phyloP scores from a whole-genome alignment of 495 filamentous ascomycete species.

The Mytilinidion resinicola region DNA sequence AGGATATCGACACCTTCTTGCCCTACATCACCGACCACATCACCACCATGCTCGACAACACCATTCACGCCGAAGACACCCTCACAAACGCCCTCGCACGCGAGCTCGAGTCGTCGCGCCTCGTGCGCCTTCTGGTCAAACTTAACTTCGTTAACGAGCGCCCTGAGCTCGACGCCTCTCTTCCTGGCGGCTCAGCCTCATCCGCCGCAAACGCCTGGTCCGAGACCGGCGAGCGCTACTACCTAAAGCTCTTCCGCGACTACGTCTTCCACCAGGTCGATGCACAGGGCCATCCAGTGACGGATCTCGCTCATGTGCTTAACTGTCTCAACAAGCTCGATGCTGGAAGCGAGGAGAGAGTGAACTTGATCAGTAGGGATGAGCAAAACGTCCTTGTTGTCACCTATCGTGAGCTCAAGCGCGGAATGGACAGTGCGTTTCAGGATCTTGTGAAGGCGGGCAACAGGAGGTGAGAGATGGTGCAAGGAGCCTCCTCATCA shows the following conservation, averaged over 20 bases:
- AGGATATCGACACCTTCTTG: slow-evolving; percentile 72
- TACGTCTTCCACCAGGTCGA: slow-evolving; percentile 97
- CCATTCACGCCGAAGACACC: slow-evolving; percentile 69
- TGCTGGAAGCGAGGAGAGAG: slow-evolving; percentile 78
- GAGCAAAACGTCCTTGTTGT: slow-evolving; percentile 81
- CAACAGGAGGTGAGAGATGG: slow-evolving; percentile 19
- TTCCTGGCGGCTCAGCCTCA: slow-evolving; percentile 16
- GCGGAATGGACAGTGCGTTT: slow-evolving; percentile 71
- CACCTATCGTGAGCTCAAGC: slow-evolving; percentile 80
- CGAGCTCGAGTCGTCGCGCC: slow-evolving; percentile 87
- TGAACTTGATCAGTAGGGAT: slow-evolving; percentile 79
- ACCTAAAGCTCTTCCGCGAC: slow-evolving; percentile 88
- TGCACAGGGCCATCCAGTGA: slow-evolving; percentile 65
- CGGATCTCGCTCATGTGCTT: slow-evolving; percentile 80
- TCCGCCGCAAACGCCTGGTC: slow-evolving; percentile 51
- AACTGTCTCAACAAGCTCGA: slow-evolving; percentile 84
- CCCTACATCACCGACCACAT: slow-evolving; percentile 67
- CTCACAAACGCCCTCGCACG: slow-evolving; percentile 60
- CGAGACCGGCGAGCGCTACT: slow-evolving; percentile 84
- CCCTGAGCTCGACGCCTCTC: slow-evolving; percentile 69
- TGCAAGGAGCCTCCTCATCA: too few relatives aligned
- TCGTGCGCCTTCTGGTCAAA: slow-evolving; percentile 77
- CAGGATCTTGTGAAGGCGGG: slow-evolving; percentile 62
- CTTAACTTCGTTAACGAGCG: slow-evolving; percentile 80
- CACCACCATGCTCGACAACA: slow-evolving; percentile 62